Conservation (phyloP, 352 stramenopile species). For the Pythium oligandrum region DNA sequence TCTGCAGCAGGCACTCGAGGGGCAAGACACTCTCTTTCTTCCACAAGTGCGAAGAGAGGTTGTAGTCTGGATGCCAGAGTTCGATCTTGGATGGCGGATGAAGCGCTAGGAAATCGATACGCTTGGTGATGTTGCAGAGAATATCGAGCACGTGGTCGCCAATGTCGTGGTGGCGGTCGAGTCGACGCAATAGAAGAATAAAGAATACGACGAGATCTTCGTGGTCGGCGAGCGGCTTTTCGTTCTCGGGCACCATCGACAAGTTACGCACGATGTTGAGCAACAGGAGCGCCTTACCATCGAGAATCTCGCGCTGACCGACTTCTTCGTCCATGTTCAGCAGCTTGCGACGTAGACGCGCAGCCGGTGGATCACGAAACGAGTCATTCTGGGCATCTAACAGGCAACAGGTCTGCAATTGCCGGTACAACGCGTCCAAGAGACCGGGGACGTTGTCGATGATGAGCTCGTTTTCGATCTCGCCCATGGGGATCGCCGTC, state of each 20-base stretch:
- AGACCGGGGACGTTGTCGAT: constrained; percentile 66
- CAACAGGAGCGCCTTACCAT: constrained; percentile 46
- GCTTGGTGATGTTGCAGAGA: constrained; percentile 61
- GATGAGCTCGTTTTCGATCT: constrained; percentile 63
- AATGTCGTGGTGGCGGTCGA: constrained; percentile 40
- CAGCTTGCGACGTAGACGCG: constrained; percentile 22
- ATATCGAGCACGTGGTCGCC: constrained; percentile 73
- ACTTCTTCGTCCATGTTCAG: constrained; percentile 39
- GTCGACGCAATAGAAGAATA: constrained; percentile 45
- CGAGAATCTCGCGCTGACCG: constrained; percentile 48
- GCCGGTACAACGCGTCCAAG: constrained; percentile 68
- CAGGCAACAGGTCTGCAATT: constrained; percentile 49
- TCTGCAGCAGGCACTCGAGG: constrained; percentile 58
- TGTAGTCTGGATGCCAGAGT: constrained; percentile 54
- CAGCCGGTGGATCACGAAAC: neutral
- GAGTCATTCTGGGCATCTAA: constrained; percentile 27
- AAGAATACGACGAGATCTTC: constrained; percentile 60
- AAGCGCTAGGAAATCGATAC: constrained; percentile 63
- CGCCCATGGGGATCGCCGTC: constrained; percentile 16
- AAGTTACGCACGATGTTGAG: constrained; percentile 81
- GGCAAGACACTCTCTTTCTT: constrained; percentile 50
- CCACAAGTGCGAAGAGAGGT: constrained; percentile 58
- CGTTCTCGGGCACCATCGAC: constrained; percentile 65
- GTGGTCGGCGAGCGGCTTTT: constrained; percentile 57
- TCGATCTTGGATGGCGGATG: constrained; percentile 48